These are phyloP conservation scores for Debaryomyces prosopidis DNA, from an alignment of 805 yeast species.

Conservation along the genomic window DNA sequence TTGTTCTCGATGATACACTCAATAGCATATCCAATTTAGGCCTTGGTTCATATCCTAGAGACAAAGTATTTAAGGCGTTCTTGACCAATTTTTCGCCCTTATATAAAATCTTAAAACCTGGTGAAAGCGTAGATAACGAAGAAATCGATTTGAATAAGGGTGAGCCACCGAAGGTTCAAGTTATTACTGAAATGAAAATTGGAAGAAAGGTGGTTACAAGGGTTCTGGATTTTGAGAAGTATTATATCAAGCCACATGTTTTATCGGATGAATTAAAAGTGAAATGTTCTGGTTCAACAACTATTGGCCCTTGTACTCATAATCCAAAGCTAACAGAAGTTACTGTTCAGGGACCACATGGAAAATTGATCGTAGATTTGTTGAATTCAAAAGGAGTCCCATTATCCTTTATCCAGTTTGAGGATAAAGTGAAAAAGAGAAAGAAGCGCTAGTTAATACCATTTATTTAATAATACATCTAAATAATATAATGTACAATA, in stretches of 20 bases:
- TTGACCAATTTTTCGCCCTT: conserved; percentile 49
- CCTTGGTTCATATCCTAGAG: conserved; percentile 36
- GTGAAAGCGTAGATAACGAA: conserved; percentile 30
- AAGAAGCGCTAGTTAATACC: conserved; percentile 22
- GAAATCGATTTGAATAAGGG: conserved; percentile 55
- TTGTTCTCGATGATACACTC: conserved; percentile 57
- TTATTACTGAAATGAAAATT: conserved; percentile 72
- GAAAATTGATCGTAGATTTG: conserved; percentile 56
- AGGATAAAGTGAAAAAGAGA: conserved; percentile 59
- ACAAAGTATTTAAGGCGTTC: conserved; percentile 44
- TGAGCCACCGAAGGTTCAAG: conserved; percentile 59
- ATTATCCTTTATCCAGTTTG: conserved; percentile 61
- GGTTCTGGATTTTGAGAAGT: conserved; percentile 67
- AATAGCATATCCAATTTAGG: conserved; percentile 38
- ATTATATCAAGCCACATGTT: conserved; percentile 60
- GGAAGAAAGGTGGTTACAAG: conserved; percentile 82
- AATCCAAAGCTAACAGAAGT: conserved; percentile 65
- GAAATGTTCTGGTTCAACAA: conserved; percentile 87
- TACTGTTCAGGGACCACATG: conserved; percentile 90
- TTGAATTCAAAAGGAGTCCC: conserved; percentile 65
- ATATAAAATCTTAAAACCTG: conserved; percentile 50
- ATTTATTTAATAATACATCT: background rate
- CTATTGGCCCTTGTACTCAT: conserved; percentile 61
- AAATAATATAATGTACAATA: background rate
- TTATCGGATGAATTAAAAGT: conserved; percentile 70